phyloP scores from a whole-genome alignment of 2,329 filamentous ascomycete genomes.

The Talaromyces sp. region DNA sequence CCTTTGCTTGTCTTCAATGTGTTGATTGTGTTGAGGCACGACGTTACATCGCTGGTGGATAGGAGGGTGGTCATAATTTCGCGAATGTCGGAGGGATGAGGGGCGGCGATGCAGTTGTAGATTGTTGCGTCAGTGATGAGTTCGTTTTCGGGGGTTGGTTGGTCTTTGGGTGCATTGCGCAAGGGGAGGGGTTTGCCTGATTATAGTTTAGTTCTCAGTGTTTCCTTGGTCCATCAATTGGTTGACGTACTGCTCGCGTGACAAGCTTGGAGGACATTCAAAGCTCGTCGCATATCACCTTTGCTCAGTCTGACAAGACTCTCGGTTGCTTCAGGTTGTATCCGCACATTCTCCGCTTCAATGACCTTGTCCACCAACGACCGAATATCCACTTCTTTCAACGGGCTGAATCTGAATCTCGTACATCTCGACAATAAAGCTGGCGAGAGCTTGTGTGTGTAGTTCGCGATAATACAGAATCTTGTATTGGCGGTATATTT shows the following conservation, averaged over 20 bases:
- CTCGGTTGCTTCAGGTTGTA: conserved; percentile 74
- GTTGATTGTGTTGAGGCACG: conserved; percentile 83
- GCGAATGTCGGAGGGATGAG: conserved; percentile 81
- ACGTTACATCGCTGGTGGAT: conserved; percentile 79
- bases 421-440: conserved; percentile 91
- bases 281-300: conserved; percentile 89
- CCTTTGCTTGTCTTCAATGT: conserved; percentile 81
- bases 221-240: not conserved
- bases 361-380: conserved; percentile 85
- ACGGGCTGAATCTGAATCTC: conserved; percentile 86
- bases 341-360: conserved; percentile 78
- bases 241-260: conserved; percentile 76
- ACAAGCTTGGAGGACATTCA: conserved; percentile 95
- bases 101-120: conserved; percentile 95
- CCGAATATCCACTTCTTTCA: conserved; percentile 84
- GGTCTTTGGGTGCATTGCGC: conserved; percentile 57
- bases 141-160: conserved; percentile 64
- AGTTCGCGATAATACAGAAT: conserved; percentile 98
- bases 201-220: not conserved
- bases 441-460: conserved; percentile 94
- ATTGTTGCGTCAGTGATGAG: conserved; percentile 88
- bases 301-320: conserved; percentile 83
- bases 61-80: conserved; percentile 82
- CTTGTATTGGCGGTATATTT: conserved; percentile 97
- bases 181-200: conserved; percentile 65